phyloP scores from a whole-genome alignment of 176 grass and related monocot genomes.

The Neostapfia colusana region DNA sequence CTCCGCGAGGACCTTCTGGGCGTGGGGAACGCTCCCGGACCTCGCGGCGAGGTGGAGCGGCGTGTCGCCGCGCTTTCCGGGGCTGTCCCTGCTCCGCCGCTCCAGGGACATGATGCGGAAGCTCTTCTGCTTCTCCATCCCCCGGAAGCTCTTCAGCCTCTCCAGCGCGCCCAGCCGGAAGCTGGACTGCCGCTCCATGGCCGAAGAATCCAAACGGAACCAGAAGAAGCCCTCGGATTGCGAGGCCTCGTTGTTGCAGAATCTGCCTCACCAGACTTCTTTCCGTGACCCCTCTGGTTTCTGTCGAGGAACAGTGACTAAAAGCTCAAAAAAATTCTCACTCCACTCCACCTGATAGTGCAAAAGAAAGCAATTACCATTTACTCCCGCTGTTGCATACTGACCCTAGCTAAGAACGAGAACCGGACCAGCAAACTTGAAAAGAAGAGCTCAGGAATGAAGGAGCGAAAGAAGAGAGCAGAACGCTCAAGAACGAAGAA shows the following conservation, averaged over 20 bases:
- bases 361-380: slow-evolving; percentile 4
- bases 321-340: background rate
- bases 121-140: slow-evolving; percentile 68
- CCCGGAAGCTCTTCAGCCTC: slow-evolving; percentile 60
- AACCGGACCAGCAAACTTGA: background rate
- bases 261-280: slow-evolving; percentile 25
- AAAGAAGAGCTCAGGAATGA: background rate
- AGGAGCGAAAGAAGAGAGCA: background rate
- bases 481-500: slow-evolving; percentile 25
- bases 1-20: slow-evolving; percentile 64
- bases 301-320: background rate
- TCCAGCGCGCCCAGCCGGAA: slow-evolving; percentile 60
- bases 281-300: slow-evolving; percentile 5
- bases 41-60: slow-evolving; percentile 75
- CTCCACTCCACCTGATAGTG: slow-evolving; percentile 13
- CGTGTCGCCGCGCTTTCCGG: slow-evolving; percentile 76
- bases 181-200: slow-evolving; percentile 61
- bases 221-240: background rate
- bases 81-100: slow-evolving; percentile 64
- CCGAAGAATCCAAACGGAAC: slow-evolving; percentile 4
- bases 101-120: slow-evolving; percentile 60
- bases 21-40: slow-evolving; percentile 52
- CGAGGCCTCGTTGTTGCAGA: slow-evolving; percentile 22
- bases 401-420: background rate
- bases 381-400: background rate